Evolutionary conservation across 2,329 filamentous ascomycete species (phyloP).

Genomic region (Fusarium foetens): DNA sequence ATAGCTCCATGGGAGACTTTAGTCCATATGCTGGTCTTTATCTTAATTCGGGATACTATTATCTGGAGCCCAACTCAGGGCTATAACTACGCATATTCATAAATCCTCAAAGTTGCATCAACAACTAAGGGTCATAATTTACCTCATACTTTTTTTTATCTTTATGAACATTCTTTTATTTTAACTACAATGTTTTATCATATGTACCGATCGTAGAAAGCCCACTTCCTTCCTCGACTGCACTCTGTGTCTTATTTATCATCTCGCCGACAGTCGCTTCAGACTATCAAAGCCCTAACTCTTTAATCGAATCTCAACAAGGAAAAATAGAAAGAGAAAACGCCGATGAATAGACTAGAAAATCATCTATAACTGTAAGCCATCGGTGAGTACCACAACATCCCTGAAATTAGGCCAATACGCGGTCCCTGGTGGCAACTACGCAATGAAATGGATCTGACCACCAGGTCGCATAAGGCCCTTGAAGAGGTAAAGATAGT

Average conservation of each 20-base stretch:
- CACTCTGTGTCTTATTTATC: background rate
- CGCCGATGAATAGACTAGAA: too few species aligned
- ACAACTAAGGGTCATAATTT: background rate
- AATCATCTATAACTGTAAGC: background rate
- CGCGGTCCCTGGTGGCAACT: background rate
- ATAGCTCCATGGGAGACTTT: too few species aligned
- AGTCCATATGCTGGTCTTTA: too few species aligned
- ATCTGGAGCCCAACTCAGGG: too few species aligned
- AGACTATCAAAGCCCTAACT: too few species aligned
- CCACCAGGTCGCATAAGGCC: background rate
- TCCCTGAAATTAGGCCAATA: background rate
- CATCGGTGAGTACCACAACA: background rate
- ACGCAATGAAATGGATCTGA: background rate
- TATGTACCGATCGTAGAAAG: too few species aligned
- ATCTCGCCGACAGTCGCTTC: background rate
- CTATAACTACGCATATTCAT: too few species aligned
- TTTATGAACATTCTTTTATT: background rate
- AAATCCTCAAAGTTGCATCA: too few species aligned
- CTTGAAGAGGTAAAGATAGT: background rate
- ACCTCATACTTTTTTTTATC: fast-evolving
- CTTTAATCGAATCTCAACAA: too few species aligned
- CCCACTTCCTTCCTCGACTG: background rate
- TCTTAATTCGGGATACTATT: too few species aligned
- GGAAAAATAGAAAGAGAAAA: too few species aligned
- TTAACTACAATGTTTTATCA: too few species aligned